phyloP scores from a whole-genome alignment of 495 filamentous ascomycete genomes.

The Rhypophila decipiens region DNA sequence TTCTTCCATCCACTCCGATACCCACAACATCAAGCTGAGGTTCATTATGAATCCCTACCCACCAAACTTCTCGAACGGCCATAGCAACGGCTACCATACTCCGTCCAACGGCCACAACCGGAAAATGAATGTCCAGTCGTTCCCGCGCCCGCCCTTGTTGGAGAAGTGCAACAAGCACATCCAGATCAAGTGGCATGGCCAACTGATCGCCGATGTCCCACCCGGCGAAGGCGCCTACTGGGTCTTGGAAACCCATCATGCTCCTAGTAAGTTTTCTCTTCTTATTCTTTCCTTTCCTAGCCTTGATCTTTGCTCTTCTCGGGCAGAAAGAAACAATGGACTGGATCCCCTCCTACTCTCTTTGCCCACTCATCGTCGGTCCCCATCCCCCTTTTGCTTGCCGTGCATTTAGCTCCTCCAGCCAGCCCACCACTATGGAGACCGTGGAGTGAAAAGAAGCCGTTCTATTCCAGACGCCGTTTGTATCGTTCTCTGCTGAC shows the following conservation, averaged over 20 bases:
- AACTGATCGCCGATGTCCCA: constrained; percentile 44
- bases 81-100: not conserved
- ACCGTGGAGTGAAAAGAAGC: too few species aligned
- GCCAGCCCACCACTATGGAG: too few species aligned
- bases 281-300: not conserved
- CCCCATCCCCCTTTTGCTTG: too few species aligned
- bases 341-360: too few species aligned
- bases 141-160: constrained; percentile 52
- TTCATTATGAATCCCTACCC: too few species aligned
- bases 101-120: constrained; percentile 7
- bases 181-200: constrained; percentile 45
- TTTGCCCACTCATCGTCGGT: too few species aligned
- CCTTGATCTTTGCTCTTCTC: too few species aligned
- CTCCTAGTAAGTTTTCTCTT: constrained; percentile 37
- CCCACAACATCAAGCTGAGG: too few species aligned
- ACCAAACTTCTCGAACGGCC: not conserved
- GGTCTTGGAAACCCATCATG: constrained; percentile 55
- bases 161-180: constrained; percentile 45
- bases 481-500: too few species aligned
- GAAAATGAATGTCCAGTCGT: constrained; percentile 48
- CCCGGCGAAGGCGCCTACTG: constrained; percentile 50
- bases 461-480: too few species aligned
- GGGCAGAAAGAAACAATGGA: too few species aligned
- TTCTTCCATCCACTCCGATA: not conserved
- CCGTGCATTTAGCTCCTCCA: constrained; percentile 2